These are phyloP conservation scores for Bruguiera sexangula DNA, from an alignment of 345 rosid species.

Conservation along the genomic window DNA sequence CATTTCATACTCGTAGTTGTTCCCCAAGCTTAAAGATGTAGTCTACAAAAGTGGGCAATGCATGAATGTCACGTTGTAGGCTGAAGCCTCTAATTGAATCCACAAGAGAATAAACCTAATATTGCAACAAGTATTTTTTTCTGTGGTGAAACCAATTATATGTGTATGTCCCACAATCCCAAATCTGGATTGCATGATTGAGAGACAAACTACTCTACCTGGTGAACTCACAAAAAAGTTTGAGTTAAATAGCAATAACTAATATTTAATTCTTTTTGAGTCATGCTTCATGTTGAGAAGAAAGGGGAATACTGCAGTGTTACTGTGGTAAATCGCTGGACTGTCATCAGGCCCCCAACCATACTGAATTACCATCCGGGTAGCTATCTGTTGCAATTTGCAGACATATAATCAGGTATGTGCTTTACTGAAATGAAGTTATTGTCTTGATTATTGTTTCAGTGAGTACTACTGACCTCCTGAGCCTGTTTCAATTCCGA, in stretches of 20 bases:
- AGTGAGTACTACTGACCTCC: constrained; percentile 50
- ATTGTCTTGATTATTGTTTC: background rate
- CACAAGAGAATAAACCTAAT: too few relatives aligned
- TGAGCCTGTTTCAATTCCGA: constrained; percentile 79
- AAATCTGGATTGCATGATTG: background rate
- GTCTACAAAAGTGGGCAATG: constrained; percentile 35
- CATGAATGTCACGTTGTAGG: background rate
- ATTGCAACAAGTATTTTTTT: too few relatives aligned
- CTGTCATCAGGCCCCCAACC: constrained; percentile 98
- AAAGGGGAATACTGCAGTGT: constrained; percentile 60
- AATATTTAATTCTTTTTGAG: background rate
- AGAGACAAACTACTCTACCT: constrained; percentile 3
- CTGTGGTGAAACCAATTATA: too few relatives aligned
- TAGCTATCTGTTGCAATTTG: constrained; percentile 65
- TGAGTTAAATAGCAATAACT: background rate
- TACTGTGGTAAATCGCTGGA: constrained; percentile 74
- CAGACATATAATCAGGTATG: constrained; percentile 18
- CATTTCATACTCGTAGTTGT: constrained; percentile 73
- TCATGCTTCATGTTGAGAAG: constrained; percentile 10
- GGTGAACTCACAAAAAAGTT: background rate
- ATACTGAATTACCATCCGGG: constrained; percentile 92
- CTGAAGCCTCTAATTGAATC: background rate
- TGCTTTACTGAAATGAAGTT: background rate
- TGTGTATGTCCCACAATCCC: background rate
- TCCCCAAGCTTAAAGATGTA: constrained; percentile 83